phyloP scores from a whole-genome alignment of 2,329 filamentous ascomycete genomes.

The Dactylellina drechsleri region DNA sequence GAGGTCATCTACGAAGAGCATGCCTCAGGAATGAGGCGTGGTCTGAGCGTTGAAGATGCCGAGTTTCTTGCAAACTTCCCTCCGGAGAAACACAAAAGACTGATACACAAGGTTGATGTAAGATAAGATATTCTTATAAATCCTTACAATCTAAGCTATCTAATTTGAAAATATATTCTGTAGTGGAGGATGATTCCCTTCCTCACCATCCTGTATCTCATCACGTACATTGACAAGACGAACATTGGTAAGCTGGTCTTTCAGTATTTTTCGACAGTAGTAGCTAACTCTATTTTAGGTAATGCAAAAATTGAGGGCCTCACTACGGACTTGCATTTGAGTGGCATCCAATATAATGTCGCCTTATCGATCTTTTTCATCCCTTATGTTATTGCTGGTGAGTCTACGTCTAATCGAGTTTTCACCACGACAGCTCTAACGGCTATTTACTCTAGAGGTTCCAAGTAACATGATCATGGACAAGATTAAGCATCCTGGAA shows the following conservation, averaged over 20 bases:
- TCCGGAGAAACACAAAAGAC: conserved; percentile 59
- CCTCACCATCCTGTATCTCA: conserved; percentile 32
- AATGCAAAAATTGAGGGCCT: conserved; percentile 46
- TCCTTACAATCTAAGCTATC: conserved; percentile 42
- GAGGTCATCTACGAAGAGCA: conserved; percentile 34
- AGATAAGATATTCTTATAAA: background rate
- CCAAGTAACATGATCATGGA: conserved; percentile 63
- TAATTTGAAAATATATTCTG: background rate
- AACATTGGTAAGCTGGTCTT: conserved; percentile 24
- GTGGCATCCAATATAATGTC: conserved; percentile 36
- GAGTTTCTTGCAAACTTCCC: conserved; percentile 60
- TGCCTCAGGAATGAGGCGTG: background rate
- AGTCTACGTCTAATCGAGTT: background rate
- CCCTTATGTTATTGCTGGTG: conserved; percentile 33
- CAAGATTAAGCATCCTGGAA: conserved; percentile 63
- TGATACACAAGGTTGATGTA: conserved; percentile 58
- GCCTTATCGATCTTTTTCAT: conserved; percentile 39
- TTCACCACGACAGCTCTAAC: background rate
- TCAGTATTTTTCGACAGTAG: background rate
- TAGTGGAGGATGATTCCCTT: conserved; percentile 41
- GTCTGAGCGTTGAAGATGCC: conserved; percentile 58
- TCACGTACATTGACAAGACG: conserved; percentile 43
- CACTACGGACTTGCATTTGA: conserved; percentile 27
- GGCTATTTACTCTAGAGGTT: conserved; percentile 57
- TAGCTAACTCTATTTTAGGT: conserved; percentile 5